Evolutionary conservation across 495 filamentous ascomycete genomes (phyloP), one percentile per base, ranked within the genome.

Genomic region (Podospora bellae-mahoneyi): DNA sequence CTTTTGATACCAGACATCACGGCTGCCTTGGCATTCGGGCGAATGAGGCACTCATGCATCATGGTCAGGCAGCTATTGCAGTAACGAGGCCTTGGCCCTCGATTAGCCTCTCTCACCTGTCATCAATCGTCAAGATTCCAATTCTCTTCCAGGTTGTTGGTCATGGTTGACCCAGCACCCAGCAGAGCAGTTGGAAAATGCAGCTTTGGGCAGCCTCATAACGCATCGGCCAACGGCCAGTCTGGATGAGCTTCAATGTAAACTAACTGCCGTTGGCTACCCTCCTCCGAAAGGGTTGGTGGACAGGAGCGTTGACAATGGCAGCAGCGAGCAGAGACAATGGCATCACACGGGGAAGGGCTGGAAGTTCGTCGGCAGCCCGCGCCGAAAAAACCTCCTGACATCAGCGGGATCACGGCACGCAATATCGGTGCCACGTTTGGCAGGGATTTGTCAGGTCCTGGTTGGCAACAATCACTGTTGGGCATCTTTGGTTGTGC

Each of bases 381-480:
- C 18, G 39, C 39, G 39, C 55, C 55, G n/a, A 26, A 58, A 20
- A 20, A 58, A 58, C 15, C 55, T 58, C 55, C 55, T 58, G 55
- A 58, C 55, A 58, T 58, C 55, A 58, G 55, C 59, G 59, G 59
- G 23, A 61, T 58, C 27, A 58, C 34, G 54, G 67, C 26, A 61
- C 55, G 66, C n/a, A n/a, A 71, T 71, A 39, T 66, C 56, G 60
- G 65, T 73, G 73, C 73, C 74, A 76, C 74, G 74, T 76, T 67
- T 75, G 62, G 64, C 60, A 68, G 59, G 72, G 66, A 68, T 74
- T 61, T 71, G 74, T 65, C 69, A 32, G 19, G 16, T 60, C 60
- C 26, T 76, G 73, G 73, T 73, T 73, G 73, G 74, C 44, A 56
- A 54, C 34, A 7, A 7, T 32, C 39, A 48, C 13, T 48, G 39